Base-by-base conservation (phyloP, 805 yeast genomes). In the Pichia manshurica region DNA sequence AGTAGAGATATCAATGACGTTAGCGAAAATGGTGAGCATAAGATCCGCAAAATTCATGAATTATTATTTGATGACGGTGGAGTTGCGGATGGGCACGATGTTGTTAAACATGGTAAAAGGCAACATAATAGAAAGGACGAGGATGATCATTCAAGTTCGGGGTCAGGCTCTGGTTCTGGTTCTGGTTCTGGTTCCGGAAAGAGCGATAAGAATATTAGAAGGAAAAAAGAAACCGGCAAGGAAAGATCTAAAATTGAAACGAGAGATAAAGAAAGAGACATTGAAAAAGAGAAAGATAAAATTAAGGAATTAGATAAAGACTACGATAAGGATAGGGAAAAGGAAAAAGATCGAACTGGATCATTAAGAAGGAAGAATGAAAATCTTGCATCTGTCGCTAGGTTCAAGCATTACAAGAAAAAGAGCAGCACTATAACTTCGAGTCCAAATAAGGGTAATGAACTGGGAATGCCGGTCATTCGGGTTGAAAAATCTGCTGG, bases 381-480 rank as follows among this genome's bases (percentile, higher is more conserved):
- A 37, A 61, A 62, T 44, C 56, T 56, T 3, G 63, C 63, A 3
- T 53, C 62, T 15, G 40, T 53, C 29, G 63, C 62, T 0, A 50
- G 65, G 39, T 59, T 56, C 32, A 61, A 56, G 32, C 63, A 55
- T 36, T 59, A 61, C 42, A 51, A 56, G 29, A 53, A 50, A 32
- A 57, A 56, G 16, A 44, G 45, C 35, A 34, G 37, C 15, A 43
- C 41, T 3, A 33, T 13, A 7, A 37, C 12, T 20, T 10, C 6
- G 12, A 37, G 40, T 20, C 40, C 40, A 10, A 21, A 3, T 15
- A 37, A 37, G 23, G 13, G 15, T 29, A 10, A 19, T 41, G 28
- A 41, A 12, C 3, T 17, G 15, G 22, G 22, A 17, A 31, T 45
- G n/a, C 50, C 54, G 12, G 33, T 40, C 5, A 45, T 48, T 29